Evolutionary conservation across 805 yeast genomes (phyloP).

Genomic region (Wickerhamomyces chambardii): DNA sequence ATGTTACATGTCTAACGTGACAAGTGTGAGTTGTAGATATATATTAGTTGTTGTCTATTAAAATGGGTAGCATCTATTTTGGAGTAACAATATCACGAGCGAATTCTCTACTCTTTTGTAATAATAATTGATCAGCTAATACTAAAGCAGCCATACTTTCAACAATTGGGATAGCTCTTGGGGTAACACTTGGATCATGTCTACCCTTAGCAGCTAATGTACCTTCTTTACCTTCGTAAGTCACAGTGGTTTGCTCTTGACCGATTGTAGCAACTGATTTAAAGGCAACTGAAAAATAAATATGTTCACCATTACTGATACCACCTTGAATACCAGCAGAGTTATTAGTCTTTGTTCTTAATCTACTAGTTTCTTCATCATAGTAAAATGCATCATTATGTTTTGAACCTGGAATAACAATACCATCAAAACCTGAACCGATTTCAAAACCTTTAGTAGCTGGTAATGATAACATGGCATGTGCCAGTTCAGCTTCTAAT

Average conservation of each 20-base stretch:
- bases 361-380: slow-evolving; percentile 47
- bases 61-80: too few relatives aligned
- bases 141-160: slow-evolving; percentile 98
- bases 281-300: slow-evolving; percentile 92
- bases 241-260: slow-evolving; percentile 82
- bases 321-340: slow-evolving; percentile 99
- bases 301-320: slow-evolving; percentile 91
- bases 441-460: slow-evolving; percentile 98
- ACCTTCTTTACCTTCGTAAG: slow-evolving; percentile 86
- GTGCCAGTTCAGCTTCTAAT: slow-evolving; percentile 90
- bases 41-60: too few relatives aligned
- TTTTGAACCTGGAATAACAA: slow-evolving; percentile 81
- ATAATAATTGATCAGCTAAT: slow-evolving; percentile 73
- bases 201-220: slow-evolving; percentile 93
- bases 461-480: slow-evolving; percentile 96
- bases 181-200: slow-evolving; percentile 98
- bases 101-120: slow-evolving; percentile 79
- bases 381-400: slow-evolving; percentile 84
- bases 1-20: too few relatives aligned
- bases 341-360: slow-evolving; percentile 84
- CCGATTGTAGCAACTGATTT: slow-evolving; percentile 97
- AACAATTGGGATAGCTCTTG: slow-evolving; percentile 97
- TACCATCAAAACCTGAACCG: slow-evolving; percentile 94
- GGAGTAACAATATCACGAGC: slow-evolving; percentile 23
- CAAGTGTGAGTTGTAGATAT: too few relatives aligned